Conservation (phyloP, 2,329 filamentous ascomycete genomes). For the Coniosporium tulheliwenetii region DNA sequence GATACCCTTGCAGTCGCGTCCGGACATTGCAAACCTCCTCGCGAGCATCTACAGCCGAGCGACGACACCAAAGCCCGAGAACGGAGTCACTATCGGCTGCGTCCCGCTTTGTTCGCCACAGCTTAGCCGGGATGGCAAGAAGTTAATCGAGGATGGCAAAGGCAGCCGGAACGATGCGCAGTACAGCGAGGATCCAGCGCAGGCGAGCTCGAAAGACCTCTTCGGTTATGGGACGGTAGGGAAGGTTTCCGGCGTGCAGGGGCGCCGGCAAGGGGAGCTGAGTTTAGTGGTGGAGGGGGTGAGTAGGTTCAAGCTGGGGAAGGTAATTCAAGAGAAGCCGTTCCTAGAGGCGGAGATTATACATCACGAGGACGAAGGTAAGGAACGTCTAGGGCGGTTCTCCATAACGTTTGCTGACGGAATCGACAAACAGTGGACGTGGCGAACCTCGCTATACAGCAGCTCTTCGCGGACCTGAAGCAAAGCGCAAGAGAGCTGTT, state of each 20-base stretch:
- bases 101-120: slow-evolving; percentile 68
- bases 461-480: slow-evolving; percentile 68
- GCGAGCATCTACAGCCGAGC: slow-evolving; percentile 70
- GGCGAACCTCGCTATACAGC: slow-evolving; percentile 49
- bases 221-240: slow-evolving; percentile 67
- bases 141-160: slow-evolving; percentile 49
- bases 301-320: slow-evolving; percentile 59
- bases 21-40: slow-evolving; percentile 78
- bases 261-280: slow-evolving; percentile 42
- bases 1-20: slow-evolving; percentile 67
- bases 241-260: slow-evolving; percentile 29
- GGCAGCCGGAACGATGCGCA: slow-evolving; percentile 23
- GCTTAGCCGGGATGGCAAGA: slow-evolving; percentile 59
- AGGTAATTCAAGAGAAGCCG: slow-evolving; percentile 59
- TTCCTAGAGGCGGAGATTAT: slow-evolving; percentile 74
- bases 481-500: slow-evolving; percentile 74
- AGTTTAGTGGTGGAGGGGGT: slow-evolving; percentile 76
- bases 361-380: slow-evolving; percentile 55
- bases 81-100: slow-evolving; percentile 67
- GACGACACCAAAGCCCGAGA: slow-evolving; percentile 45
- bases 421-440: slow-evolving; percentile 15
- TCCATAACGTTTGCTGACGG: not conserved
- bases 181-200: slow-evolving; percentile 36
- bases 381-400: slow-evolving; percentile 9
- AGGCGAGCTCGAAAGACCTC: slow-evolving; percentile 42